Evolutionary conservation across 2,329 filamentous ascomycete genomes (phyloP).

Genomic region (Pseudodiploospora longispora): DNA sequence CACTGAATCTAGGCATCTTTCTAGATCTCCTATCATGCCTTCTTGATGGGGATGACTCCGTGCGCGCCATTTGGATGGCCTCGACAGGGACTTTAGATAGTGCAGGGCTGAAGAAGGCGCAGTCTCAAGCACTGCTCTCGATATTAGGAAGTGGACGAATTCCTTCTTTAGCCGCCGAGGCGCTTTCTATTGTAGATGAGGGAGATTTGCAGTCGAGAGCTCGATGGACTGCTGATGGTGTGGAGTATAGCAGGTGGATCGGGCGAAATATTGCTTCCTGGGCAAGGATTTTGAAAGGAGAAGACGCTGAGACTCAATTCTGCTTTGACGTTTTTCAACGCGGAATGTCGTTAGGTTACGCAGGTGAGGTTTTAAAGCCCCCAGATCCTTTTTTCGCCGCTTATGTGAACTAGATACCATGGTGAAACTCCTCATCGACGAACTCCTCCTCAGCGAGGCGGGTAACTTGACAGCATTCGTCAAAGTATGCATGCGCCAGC

Average conservation of each 20-base stretch:
- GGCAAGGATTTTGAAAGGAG: constrained; percentile 21
- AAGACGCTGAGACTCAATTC: constrained; percentile 30
- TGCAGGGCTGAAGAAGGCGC: constrained; percentile 20
- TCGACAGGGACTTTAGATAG: constrained; percentile 18
- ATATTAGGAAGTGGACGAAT: constrained; percentile 42
- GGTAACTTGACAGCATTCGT: constrained; percentile 17
- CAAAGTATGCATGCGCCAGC: constrained; percentile 21
- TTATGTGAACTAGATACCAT: constrained; percentile 31
- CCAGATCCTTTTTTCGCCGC: background rate
- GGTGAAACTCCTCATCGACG: constrained; percentile 25
- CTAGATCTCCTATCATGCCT: constrained; percentile 36
- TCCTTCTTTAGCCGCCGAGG: constrained; percentile 45
- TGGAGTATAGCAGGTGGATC: constrained; percentile 63
- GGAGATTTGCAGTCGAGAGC: constrained; percentile 17
- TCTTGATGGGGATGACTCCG: constrained; percentile 28
- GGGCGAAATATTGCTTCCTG: constrained; percentile 51
- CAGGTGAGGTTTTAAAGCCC: constrained; percentile 39
- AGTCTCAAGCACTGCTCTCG: constrained; percentile 30
- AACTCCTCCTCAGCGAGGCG: constrained; percentile 27
- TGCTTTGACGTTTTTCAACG: constrained; percentile 46
- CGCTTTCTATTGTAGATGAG: constrained; percentile 39
- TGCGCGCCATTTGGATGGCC: constrained; percentile 30
- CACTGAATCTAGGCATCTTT: constrained; percentile 35
- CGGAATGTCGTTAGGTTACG: constrained; percentile 63
- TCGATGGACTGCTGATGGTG: constrained; percentile 58